Conservation (phyloP, 495 filamentous ascomycete genomes). For the Elaphomyces granulatus region DNA sequence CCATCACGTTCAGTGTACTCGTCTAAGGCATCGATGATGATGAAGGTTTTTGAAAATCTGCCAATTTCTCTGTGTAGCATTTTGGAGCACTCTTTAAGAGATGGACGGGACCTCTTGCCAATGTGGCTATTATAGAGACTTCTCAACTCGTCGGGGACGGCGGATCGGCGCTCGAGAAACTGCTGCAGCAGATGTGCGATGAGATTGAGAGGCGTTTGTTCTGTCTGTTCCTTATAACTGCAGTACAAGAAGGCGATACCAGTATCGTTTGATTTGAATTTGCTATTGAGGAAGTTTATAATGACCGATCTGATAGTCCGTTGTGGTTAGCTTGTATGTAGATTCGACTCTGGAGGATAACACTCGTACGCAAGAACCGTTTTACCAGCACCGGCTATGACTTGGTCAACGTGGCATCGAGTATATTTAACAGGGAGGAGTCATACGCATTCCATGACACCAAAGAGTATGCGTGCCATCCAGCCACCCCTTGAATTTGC, state of each 20-base stretch:
- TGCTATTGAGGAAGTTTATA: too few species aligned
- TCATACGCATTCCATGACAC: too few species aligned
- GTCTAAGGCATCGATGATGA: conserved; percentile 35
- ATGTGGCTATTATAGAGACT: conserved; percentile 9
- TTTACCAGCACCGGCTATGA: too few species aligned
- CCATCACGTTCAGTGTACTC: conserved; percentile 20
- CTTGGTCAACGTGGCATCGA: too few species aligned
- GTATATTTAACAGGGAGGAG: too few species aligned
- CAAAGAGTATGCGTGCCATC: too few species aligned
- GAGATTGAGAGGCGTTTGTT: conserved; percentile 13
- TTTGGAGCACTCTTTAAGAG: conserved; percentile 10
- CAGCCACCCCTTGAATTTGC: too few species aligned
- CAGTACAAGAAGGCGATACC: conserved; percentile 28
- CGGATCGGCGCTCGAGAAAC: conserved; percentile 4
- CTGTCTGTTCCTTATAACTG: conserved; percentile 18
- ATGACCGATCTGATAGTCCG: too few species aligned
- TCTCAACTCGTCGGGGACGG: conserved; percentile 11
- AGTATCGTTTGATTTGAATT: conserved; percentile 7
- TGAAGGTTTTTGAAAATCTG: conserved; percentile 16
- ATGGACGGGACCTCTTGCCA: conserved; percentile 9
- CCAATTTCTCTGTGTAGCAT: conserved; percentile 11
- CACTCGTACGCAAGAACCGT: too few species aligned
- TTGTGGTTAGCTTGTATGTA: too few species aligned
- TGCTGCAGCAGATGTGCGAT: conserved; percentile 18
- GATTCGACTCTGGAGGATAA: too few species aligned